Base-by-base conservation (phyloP, 1,284 basidiomycete genomes). In the Ustilago xerochloae region DNA sequence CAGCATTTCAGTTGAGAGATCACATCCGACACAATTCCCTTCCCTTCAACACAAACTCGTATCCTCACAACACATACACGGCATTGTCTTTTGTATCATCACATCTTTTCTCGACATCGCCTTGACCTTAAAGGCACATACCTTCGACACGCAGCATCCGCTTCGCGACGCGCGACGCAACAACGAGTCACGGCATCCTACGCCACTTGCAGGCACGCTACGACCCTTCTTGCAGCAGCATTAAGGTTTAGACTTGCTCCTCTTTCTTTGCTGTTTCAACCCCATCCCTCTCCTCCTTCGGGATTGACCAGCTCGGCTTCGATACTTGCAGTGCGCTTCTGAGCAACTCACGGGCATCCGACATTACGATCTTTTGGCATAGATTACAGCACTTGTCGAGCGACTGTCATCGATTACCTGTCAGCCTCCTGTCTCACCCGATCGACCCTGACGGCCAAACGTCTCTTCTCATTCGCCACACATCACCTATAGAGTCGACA, bases 151-250 rank as follows among this genome's bases (percentile, higher is more conserved):
- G 50, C 36, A 36, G n/a, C 30, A 26, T 39, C 41, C 50, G 38
- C n/a, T 22, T 54, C 52, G 52, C 52, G 52, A 54, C 52, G 39
- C 30, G 52, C 39, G 45, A 28, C 26, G 24, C n/a, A 26, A 41
- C 38, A 15, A 1, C 16, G 38, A 33, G 13, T 33, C 35, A 36
- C 33, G 24, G 28, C 28, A n/a, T 41, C 32, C 35, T 41, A 52
- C 50, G 50, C 50, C 50, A 41, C 16, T 41, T 18, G 12, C 18
- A 29, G 8, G 33, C 49, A 51, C 38, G 50, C 50, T 52, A 39
- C 50, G n/a, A 41, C 24, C n/a, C 3, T 41, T 16, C 38, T 24
- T 24, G 41, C 41, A 43, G 9, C 41, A 38, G 24, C 22, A 51
- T 38, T 51, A 38, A 51, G 49, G 49, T 38, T 51, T 38, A 22